A percentile compares a stretch with the other conserved stretches of the same genome.
Evolutionary conservation across 176 grass and related monocot genomes (phyloP).

Genomic region (Ensete ventricosum): DNA sequence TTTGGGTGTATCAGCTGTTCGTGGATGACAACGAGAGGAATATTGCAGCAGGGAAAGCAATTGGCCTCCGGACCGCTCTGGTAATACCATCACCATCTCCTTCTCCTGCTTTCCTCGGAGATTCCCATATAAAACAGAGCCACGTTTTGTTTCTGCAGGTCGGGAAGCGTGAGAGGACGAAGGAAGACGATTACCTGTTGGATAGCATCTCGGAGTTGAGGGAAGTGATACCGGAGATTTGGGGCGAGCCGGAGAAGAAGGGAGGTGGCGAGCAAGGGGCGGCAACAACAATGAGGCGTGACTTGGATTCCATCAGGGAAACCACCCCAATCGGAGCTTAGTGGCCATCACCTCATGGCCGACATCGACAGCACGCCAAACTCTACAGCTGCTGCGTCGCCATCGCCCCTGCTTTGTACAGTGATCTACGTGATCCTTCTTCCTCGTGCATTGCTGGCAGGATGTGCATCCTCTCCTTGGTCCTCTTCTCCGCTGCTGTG

Average conservation of each 20-base stretch:
- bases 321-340: neutral
- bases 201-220: constrained; percentile 45
- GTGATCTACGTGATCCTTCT: no score
- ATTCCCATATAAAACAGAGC: neutral
- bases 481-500: no score
- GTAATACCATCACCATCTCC: constrained; percentile 15
- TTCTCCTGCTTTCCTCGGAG: neutral
- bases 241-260: constrained; percentile 21
- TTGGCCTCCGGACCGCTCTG: constrained; percentile 64
- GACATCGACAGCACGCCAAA: neutral
- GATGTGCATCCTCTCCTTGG: no score
- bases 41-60: constrained; percentile 70
- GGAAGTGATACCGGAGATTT: constrained; percentile 53
- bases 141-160: constrained; percentile 28
- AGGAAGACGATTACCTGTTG: constrained; percentile 57
- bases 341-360: neutral
- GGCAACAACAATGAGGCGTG: neutral
- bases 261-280: neutral
- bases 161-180: constrained; percentile 60
- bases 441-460: no score
- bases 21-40: constrained; percentile 92
- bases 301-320: neutral
- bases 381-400: neutral
- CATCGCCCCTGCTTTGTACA: neutral
- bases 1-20: constrained; percentile 50